Evolutionary conservation across 2,329 filamentous ascomycete genomes (phyloP).

Genomic region (Epichloe coenophiala): DNA sequence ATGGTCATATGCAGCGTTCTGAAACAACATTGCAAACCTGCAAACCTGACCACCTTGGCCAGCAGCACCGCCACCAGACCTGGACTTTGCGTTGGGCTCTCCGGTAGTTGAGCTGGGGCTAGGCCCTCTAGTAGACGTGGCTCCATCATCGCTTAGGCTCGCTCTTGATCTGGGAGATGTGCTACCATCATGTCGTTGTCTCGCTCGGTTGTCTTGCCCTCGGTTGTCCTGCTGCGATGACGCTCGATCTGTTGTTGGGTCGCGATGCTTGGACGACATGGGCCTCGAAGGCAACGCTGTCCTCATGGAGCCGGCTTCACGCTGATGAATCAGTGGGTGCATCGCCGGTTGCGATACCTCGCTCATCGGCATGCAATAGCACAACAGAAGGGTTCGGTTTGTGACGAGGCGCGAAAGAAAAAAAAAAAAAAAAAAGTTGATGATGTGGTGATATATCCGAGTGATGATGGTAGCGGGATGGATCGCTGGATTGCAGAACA

Average conservation of each 20-base stretch:
- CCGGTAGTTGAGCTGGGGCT: constrained; percentile 15
- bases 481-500: neutral
- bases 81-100: constrained; percentile 7
- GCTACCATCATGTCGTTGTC: constrained; percentile 11
- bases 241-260: constrained; percentile 12
- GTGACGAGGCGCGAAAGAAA: neutral
- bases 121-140: constrained; percentile 13
- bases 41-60: constrained; percentile 50
- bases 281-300: constrained; percentile 26
- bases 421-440: no score
- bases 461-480: neutral
- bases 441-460: neutral
- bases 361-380: constrained; percentile 16
- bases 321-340: constrained; percentile 15
- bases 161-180: constrained; percentile 15
- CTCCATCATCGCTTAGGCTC: constrained; percentile 12
- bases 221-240: constrained; percentile 11
- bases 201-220: constrained; percentile 1
- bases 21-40: constrained; percentile 38
- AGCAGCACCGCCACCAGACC: constrained; percentile 7
- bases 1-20: neutral
- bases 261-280: constrained; percentile 19
- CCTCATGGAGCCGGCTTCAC: constrained; percentile 18
- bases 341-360: constrained; percentile 14
- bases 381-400: neutral